These are phyloP conservation scores for Delitschia confertaspora DNA, from an alignment of 495 filamentous ascomycete species.

Conservation along the genomic window DNA sequence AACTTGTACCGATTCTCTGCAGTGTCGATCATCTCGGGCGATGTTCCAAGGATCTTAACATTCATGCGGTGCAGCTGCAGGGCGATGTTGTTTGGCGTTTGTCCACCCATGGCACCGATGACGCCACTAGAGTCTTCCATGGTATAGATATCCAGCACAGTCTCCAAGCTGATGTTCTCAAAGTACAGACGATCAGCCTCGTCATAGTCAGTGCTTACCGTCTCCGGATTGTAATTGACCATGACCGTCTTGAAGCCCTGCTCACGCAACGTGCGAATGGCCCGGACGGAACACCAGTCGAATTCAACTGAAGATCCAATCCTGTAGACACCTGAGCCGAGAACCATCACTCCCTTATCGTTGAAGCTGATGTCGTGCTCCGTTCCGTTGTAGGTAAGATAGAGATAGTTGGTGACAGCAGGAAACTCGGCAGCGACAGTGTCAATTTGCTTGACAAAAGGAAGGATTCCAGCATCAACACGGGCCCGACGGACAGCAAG, in stretches of 20 bases:
- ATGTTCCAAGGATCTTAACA: constrained; percentile 87
- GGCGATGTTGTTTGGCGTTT: constrained; percentile 97
- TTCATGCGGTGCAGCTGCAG: constrained; percentile 79
- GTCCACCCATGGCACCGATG: constrained; percentile 96
- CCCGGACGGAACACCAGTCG: constrained; percentile 97
- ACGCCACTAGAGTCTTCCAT: constrained; percentile 80
- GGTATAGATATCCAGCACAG: constrained; percentile 90
- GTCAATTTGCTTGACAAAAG: constrained; percentile 95
- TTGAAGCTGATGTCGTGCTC: constrained; percentile 78
- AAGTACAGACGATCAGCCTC: constrained; percentile 95
- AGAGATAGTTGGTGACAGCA: constrained; percentile 90
- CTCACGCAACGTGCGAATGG: constrained; percentile 84
- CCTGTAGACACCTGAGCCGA: constrained; percentile 94
- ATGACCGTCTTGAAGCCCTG: constrained; percentile 92
- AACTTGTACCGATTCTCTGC: constrained; percentile 99
- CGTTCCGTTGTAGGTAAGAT: constrained; percentile 87
- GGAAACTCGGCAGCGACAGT: constrained; percentile 97
- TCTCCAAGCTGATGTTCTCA: constrained; percentile 94
- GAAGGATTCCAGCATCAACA: constrained; percentile 73
- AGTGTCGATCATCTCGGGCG: constrained; percentile 96
- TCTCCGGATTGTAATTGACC: constrained; percentile 91
- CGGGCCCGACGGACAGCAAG: constrained; percentile 73
- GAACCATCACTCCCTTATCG: constrained; percentile 88
- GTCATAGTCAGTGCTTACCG: constrained; percentile 91
- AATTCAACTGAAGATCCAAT: constrained; percentile 98